phyloP scores from a whole-genome alignment of 176 grass and related monocot species.

The Eragrostis curvula region DNA sequence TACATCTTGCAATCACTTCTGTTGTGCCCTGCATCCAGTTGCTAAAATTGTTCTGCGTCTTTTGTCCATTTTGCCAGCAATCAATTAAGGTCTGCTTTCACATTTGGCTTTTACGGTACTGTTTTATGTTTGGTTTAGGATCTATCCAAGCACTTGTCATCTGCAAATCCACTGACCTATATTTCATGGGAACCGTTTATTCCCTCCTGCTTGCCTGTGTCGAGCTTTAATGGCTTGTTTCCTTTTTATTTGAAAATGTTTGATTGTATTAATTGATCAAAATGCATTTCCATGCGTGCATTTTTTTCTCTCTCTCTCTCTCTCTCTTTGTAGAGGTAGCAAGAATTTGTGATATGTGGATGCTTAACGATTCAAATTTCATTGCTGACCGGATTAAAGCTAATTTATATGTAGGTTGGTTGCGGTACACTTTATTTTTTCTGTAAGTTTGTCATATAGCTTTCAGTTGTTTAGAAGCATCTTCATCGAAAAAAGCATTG shows the following conservation, averaged over 20 bases:
- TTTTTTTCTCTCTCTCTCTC: background rate
- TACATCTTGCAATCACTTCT: background rate
- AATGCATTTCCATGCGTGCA: too few relatives aligned
- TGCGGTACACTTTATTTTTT: background rate
- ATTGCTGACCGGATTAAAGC: background rate
- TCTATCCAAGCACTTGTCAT: background rate
- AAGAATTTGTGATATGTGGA: background rate
- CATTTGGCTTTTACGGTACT: background rate
- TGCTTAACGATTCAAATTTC: conserved; percentile 2
- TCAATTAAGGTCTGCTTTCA: background rate
- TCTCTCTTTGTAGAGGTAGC: background rate
- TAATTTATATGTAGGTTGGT: conserved; percentile 1
- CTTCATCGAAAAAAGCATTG: background rate
- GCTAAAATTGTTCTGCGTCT: background rate
- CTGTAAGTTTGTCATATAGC: conserved; percentile 7
- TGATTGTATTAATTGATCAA: too few relatives aligned
- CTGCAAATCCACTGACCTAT: background rate
- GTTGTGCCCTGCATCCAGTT: background rate
- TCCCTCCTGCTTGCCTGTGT: background rate
- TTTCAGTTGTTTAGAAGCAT: conserved; percentile 15
- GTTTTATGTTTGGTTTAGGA: background rate
- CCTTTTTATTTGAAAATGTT: background rate
- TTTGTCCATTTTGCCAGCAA: background rate
- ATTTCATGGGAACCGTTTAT: background rate
- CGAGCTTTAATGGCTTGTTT: background rate